phyloP scores from a whole-genome alignment of 306 rosid genomes.

The Mimosa pudica region DNA sequence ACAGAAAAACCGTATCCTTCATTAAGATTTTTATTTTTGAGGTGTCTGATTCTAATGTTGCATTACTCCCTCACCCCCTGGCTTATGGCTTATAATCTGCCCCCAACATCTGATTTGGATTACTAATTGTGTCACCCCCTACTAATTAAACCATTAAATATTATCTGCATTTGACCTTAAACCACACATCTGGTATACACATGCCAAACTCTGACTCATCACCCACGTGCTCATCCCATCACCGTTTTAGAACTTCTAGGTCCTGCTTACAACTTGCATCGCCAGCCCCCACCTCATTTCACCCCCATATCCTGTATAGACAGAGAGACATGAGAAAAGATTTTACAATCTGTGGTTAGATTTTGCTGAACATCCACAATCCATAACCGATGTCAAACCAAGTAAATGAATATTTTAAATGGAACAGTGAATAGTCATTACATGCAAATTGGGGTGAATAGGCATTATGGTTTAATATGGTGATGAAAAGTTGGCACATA shows the following conservation, averaged over 20 bases:
- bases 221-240: slow-evolving; percentile 63
- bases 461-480: slow-evolving; percentile 28
- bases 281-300: neutral
- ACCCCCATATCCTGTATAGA: neutral
- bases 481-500: slow-evolving; percentile 15
- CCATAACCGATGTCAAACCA: neutral
- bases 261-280: slow-evolving; percentile 36
- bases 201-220: slow-evolving; percentile 39
- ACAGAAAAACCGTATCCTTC: neutral
- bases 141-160: neutral
- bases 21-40: neutral
- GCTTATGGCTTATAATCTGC: neutral
- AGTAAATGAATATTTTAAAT: neutral
- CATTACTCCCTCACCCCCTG: neutral
- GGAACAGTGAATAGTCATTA: neutral
- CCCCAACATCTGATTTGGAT: neutral
- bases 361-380: neutral
- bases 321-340: neutral
- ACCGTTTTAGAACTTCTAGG: slow-evolving; percentile 54
- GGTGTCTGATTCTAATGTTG: neutral
- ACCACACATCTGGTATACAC: neutral
- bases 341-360: neutral
- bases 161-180: neutral
- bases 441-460: slow-evolving; percentile 10
- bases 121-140: neutral